Percentiles rank a stretch among this genome's conserved stretches.
phyloP scores from a whole-genome alignment of 495 filamentous ascomycete genomes.

The Bombardia bombarda region DNA sequence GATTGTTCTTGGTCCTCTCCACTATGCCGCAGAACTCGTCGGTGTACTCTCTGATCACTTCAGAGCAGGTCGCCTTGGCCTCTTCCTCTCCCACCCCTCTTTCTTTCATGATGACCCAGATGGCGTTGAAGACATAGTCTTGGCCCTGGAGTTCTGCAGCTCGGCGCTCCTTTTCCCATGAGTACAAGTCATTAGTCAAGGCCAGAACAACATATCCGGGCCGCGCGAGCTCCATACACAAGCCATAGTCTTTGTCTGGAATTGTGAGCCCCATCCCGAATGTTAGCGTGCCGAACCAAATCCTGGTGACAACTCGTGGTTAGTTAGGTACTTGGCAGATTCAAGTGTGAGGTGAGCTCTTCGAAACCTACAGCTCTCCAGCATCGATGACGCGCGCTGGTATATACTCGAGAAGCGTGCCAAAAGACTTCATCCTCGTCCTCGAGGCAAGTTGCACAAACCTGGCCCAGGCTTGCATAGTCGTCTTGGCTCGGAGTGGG shows the following conservation, averaged over 20 bases:
- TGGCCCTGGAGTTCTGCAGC: slow-evolving; percentile 11
- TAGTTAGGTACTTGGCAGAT: background rate
- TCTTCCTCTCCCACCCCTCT: slow-evolving; percentile 14
- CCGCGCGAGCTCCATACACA: slow-evolving; percentile 11
- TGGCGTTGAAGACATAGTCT: slow-evolving; percentile 24
- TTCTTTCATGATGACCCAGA: slow-evolving; percentile 31
- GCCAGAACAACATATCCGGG: slow-evolving; percentile 17
- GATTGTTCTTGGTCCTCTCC: slow-evolving; percentile 1
- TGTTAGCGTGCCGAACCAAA: slow-evolving; percentile 5
- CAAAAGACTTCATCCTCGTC: background rate
- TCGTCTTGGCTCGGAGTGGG: slow-evolving; percentile 1
- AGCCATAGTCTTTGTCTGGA: slow-evolving; percentile 1
- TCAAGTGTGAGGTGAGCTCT: background rate
- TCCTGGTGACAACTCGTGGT: background rate
- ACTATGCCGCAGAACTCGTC: slow-evolving; percentile 1
- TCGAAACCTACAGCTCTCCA: slow-evolving; percentile 4
- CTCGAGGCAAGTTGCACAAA: slow-evolving; percentile 2
- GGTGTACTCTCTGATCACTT: slow-evolving; percentile 1
- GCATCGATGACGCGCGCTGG: slow-evolving; percentile 2
- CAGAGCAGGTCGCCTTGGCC: slow-evolving; percentile 15
- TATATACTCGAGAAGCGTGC: background rate
- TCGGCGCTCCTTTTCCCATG: slow-evolving; percentile 22
- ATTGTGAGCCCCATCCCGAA: slow-evolving; percentile 9
- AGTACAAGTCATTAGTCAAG: slow-evolving; percentile 28
- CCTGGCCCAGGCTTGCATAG: slow-evolving; percentile 4